phyloP scores from a whole-genome alignment of 2,329 filamentous ascomycete genomes.

The Macrophomina phaseolina region DNA sequence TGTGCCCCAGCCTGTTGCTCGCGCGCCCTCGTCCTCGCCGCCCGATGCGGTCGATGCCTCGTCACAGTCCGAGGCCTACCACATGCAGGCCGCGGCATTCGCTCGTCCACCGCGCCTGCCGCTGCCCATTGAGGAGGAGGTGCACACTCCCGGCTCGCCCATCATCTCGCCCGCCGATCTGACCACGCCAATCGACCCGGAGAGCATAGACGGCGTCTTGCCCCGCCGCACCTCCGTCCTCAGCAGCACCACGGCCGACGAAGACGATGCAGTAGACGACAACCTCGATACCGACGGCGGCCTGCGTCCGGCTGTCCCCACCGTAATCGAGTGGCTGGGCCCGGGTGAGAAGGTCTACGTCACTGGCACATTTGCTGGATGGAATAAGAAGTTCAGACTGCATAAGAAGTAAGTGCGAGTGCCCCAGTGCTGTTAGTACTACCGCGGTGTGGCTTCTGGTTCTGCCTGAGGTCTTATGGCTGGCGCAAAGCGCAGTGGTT shows the following conservation, averaged over 20 bases:
- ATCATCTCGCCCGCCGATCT: conserved; percentile 76
- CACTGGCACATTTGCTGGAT: conserved; percentile 95
- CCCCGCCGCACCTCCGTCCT: conserved; percentile 62
- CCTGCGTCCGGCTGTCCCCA: conserved; percentile 79
- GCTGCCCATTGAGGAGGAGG: conserved; percentile 90
- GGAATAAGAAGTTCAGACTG: conserved; percentile 92
- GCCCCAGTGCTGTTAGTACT: conserved; percentile 1
- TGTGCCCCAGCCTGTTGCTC: conserved; percentile 37
- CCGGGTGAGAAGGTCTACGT: conserved; percentile 92
- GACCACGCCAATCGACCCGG: conserved; percentile 53
- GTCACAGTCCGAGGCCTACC: conserved; percentile 36
- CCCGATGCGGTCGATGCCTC: conserved; percentile 34
- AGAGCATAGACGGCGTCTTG: conserved; percentile 56
- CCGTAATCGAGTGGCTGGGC: conserved; percentile 81
- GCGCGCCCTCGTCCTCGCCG: conserved; percentile 34
- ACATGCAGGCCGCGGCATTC: conserved; percentile 50
- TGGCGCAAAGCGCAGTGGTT: background rate
- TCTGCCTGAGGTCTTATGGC: conserved; percentile 10
- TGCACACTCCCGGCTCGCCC: conserved; percentile 86
- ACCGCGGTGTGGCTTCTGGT: conserved; percentile 1
- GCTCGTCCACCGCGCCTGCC: conserved; percentile 84
- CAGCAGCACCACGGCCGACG: conserved; percentile 69
- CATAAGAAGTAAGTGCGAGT: conserved; percentile 76
- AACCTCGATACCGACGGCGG: conserved; percentile 71
- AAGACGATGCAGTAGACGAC: conserved; percentile 68